Evolutionary conservation across 306 rosid genomes (phyloP), one percentile per base, ranked within the genome.

Genomic region (Styphnolobium japonicum): DNA sequence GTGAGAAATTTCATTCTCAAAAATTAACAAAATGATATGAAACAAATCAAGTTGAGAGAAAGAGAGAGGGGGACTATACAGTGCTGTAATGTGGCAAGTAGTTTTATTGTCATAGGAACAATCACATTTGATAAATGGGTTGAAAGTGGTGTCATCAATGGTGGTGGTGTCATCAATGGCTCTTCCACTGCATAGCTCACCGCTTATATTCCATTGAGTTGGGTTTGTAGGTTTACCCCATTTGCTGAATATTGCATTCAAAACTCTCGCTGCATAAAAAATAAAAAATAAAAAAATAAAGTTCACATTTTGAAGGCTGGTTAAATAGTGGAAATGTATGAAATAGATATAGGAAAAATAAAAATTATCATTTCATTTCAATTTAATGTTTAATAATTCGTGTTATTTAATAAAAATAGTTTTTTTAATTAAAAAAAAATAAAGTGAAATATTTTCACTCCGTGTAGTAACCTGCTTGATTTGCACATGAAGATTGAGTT

Each of bases 101-200:
- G 87, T 53, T 49, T 68, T 51, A 58, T 48, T 72, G 75, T 78
- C 15, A 52, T 10, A 74, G 27, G 89, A 82, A 66, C 96, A 92
- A 25, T 65, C 73, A 25, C 98, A 92, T 88, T 88, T 88, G 86
- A 94, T 89, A 63, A 90, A 82, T 14, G 98, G 97, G 52, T 92
- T 84, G 76, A n/a, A 71, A 29, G 34, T 7, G 0, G 0, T 0
- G 46, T 27, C 4, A 0, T 25, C 84, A 25, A 89, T 27, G 33
- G 2, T 0, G 64, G 80, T 33, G 52, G 84, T 67, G 23, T 62
- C 0, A 23, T 85, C 92, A 0, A 63, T 51, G 51, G 98, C 97
- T 2, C 46, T 78, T 43, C 98, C 93, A 51, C 87, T 94, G 71
- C 98, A 94, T 3, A 85, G 39, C 2, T 94, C 94, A 5, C 92